These are phyloP conservation scores for Isabelozyma rhagii DNA, from an alignment of 805 yeast species.

Conservation along the genomic window DNA sequence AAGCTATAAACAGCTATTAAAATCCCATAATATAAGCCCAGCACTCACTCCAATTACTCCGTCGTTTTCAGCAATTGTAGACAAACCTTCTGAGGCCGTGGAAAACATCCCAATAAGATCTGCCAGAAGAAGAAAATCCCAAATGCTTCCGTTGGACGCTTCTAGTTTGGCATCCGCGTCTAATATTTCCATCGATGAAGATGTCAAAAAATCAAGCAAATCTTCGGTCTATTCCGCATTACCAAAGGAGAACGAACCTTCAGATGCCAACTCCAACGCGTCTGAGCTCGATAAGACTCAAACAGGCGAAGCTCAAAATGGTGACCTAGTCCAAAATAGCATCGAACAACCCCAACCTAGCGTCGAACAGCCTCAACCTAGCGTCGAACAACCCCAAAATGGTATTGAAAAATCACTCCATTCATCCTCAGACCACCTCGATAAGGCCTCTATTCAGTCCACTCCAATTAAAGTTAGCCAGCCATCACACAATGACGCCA, in stretches of 20 bases:
- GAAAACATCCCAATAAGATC: slow-evolving; percentile 17
- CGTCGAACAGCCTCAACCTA: too few relatives aligned
- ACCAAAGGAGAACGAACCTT: too few relatives aligned
- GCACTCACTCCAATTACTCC: neutral
- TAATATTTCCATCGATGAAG: neutral
- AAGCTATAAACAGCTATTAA: slow-evolving; percentile 6
- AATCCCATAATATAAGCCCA: slow-evolving; percentile 3
- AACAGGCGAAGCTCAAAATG: too few relatives aligned
- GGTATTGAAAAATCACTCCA: too few relatives aligned
- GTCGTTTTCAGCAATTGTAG: neutral
- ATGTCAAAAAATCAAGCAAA: neutral
- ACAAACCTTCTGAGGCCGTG: neutral
- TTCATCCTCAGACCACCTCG: neutral
- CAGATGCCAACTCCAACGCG: too few relatives aligned
- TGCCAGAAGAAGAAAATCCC: slow-evolving; percentile 15
- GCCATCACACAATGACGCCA: neutral
- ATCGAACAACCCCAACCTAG: too few relatives aligned
- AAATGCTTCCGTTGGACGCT: neutral
- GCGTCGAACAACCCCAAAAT: too few relatives aligned
- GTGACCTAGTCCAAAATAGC: too few relatives aligned
- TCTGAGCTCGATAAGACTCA: too few relatives aligned
- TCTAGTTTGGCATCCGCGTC: neutral
- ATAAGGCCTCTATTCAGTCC: neutral
- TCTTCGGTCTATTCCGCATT: neutral
- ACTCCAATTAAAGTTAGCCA: neutral